Percentiles rank a stretch among this genome's conserved stretches.
phyloP scores from a whole-genome alignment of 345 rosid genomes.

The Moringa oleifera region DNA sequence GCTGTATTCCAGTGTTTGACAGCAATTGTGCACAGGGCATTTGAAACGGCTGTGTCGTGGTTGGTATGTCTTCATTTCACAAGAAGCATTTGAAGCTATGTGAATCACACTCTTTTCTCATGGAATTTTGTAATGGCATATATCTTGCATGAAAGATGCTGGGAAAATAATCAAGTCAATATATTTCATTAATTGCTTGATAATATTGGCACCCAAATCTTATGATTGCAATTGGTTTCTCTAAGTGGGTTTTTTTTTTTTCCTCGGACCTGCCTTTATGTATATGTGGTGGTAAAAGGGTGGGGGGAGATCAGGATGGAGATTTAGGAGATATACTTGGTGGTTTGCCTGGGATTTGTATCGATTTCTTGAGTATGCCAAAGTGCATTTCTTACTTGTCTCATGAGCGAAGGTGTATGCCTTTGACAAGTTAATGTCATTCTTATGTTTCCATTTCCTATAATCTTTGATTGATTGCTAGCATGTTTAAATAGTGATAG shows the following conservation, averaged over 20 bases:
- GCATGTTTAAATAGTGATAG: too few relatives aligned
- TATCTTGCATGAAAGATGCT: background rate
- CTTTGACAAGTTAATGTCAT: too few relatives aligned
- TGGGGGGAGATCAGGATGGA: too few relatives aligned
- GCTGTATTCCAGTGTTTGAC: constrained; percentile 90
- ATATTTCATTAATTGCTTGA: background rate
- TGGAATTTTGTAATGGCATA: background rate
- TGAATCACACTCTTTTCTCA: background rate
- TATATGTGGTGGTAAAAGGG: background rate
- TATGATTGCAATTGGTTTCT: background rate
- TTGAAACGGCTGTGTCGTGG: constrained; percentile 89
- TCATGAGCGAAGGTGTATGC: too few relatives aligned
- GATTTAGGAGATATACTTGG: too few relatives aligned
- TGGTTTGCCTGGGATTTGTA: too few relatives aligned
- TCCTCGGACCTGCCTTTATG: too few relatives aligned
- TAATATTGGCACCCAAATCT: background rate
- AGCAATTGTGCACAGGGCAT: constrained; percentile 89
- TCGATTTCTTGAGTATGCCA: too few relatives aligned
- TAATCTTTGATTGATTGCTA: too few relatives aligned
- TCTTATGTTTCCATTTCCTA: too few relatives aligned
- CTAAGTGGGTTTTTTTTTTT: background rate
- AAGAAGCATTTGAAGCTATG: constrained; percentile 4
- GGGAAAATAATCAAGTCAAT: background rate
- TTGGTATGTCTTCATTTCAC: constrained; percentile 49
- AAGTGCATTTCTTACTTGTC: too few relatives aligned